phyloP scores from a whole-genome alignment of 768 basidiomycete species.

The Russula sp. region DNA sequence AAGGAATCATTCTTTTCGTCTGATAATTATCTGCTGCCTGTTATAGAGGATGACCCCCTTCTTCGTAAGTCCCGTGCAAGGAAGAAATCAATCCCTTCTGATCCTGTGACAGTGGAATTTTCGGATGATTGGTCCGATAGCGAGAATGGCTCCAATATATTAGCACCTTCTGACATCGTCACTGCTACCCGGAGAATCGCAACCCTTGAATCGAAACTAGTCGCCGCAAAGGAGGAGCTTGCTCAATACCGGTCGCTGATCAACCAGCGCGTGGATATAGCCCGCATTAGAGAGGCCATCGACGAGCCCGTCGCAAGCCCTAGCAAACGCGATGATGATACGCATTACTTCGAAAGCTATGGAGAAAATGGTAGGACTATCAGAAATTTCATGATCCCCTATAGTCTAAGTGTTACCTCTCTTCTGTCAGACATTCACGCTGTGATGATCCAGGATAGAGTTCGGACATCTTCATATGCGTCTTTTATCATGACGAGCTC shows the following conservation, averaged over 20 bases:
- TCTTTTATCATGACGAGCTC: conserved; percentile 85
- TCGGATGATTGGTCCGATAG: conserved; percentile 77
- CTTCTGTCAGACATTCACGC: conserved; percentile 76
- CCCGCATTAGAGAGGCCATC: conserved; percentile 39
- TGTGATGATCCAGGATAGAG: conserved; percentile 93
- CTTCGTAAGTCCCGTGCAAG: conserved; percentile 59
- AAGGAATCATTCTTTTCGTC: conserved; percentile 49
- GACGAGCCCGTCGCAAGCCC: conserved; percentile 27
- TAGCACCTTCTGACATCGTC: conserved; percentile 30
- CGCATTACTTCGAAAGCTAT: conserved; percentile 92
- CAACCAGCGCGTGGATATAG: conserved; percentile 44
- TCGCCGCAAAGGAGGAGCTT: conserved; percentile 52
- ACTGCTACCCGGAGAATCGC: conserved; percentile 43
- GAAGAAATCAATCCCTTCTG: neutral
- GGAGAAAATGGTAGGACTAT: conserved; percentile 64
- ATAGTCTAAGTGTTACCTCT: neutral
- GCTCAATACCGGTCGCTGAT: conserved; percentile 57
- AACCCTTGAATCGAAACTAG: conserved; percentile 56
- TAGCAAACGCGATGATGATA: conserved; percentile 68
- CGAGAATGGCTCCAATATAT: conserved; percentile 39
- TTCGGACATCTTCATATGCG: conserved; percentile 89
- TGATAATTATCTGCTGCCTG: conserved; percentile 79
- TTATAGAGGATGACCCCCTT: conserved; percentile 79
- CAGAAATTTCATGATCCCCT: neutral
- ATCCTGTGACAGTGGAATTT: conserved; percentile 43